Evolutionary conservation across 164 flowering plant genomes (phyloP).

Genomic region (Cinnamomum chago): DNA sequence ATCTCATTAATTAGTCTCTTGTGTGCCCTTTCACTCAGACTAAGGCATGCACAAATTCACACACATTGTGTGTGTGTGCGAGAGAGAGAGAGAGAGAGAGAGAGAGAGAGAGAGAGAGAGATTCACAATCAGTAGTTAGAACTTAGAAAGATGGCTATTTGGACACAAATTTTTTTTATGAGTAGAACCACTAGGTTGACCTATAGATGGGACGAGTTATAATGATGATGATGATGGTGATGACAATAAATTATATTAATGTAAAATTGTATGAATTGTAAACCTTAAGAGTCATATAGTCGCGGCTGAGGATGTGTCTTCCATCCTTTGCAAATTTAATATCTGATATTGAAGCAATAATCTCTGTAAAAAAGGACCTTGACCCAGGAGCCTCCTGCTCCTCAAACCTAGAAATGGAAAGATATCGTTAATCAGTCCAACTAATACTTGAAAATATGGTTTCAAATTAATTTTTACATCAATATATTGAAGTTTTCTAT

Average conservation of each 20-base stretch:
- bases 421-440: not conserved
- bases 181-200: no score
- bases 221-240: no score
- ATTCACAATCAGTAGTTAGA: no score
- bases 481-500: not conserved
- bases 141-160: no score
- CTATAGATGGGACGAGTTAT: no score
- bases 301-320: slow-evolving; percentile 86
- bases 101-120: no score
- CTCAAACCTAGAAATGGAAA: slow-evolving; percentile 60
- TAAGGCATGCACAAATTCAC: no score
- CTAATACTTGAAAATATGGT: not conserved
- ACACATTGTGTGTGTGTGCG: no score
- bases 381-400: slow-evolving; percentile 88
- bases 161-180: no score
- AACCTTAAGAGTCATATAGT: slow-evolving; percentile 97
- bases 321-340: slow-evolving; percentile 88
- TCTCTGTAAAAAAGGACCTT: slow-evolving; percentile 95
- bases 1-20: no score
- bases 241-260: not conserved
- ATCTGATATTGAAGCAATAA: slow-evolving; percentile 93
- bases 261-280: not conserved
- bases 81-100: no score
- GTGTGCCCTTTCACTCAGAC: no score
- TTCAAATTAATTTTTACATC: not conserved